phyloP scores from a whole-genome alignment of 1,284 basidiomycete genomes.

The Moesziomyces antarcticus region DNA sequence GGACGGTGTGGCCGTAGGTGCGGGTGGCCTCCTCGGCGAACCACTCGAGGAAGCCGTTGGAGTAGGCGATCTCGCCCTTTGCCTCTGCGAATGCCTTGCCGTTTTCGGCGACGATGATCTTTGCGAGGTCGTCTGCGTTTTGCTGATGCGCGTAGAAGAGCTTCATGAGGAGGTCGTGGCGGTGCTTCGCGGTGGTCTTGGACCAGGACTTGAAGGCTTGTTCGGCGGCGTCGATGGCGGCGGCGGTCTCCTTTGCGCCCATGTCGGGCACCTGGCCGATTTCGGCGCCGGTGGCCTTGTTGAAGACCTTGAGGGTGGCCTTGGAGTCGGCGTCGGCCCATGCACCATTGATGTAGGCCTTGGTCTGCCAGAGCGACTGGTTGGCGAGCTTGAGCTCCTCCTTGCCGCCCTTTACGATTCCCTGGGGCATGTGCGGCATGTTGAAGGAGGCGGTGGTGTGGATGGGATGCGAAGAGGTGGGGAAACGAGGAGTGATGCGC shows the following conservation, averaged over 20 bases:
- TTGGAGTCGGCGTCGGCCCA: constrained; percentile 57
- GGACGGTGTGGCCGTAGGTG: constrained; percentile 79
- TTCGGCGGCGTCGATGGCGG: constrained; percentile 61
- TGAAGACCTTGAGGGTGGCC: constrained; percentile 59
- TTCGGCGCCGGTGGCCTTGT: constrained; percentile 65
- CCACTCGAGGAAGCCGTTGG: constrained; percentile 65
- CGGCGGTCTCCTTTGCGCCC: constrained; percentile 50
- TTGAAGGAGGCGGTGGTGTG: constrained; percentile 24
- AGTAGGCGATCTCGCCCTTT: constrained; percentile 64
- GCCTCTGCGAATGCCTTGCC: constrained; percentile 64
- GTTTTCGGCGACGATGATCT: constrained; percentile 66
- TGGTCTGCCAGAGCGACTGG: constrained; percentile 48
- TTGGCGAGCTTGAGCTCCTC: constrained; percentile 60
- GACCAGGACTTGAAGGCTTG: constrained; percentile 61
- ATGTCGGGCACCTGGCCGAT: constrained; percentile 63
- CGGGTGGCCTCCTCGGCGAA: constrained; percentile 59
- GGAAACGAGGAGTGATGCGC: neutral
- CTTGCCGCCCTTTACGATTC: constrained; percentile 63
- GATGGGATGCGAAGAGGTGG: constrained; percentile 2
- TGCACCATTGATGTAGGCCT: constrained; percentile 62
- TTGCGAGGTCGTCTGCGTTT: constrained; percentile 62
- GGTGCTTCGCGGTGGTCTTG: constrained; percentile 61
- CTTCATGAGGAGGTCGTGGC: constrained; percentile 61
- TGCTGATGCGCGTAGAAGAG: constrained; percentile 58
- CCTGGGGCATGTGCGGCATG: constrained; percentile 64